Percentiles rank a stretch among this genome's conserved stretches.
phyloP scores from a whole-genome alignment of 495 filamentous ascomycete genomes.

The Patellaria atrata region DNA sequence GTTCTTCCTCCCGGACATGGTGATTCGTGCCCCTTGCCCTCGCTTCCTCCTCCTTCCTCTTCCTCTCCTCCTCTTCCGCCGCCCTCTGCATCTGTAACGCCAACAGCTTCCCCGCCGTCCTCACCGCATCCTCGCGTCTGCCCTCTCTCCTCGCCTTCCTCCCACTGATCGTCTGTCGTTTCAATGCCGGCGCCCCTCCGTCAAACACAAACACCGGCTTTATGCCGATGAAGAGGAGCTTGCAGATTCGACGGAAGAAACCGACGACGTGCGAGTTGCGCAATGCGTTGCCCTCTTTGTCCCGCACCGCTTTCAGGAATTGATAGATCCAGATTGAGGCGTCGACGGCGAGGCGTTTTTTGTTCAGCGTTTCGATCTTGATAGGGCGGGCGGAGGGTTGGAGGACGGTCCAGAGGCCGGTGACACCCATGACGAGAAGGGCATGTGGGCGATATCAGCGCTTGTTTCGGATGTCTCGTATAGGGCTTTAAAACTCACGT shows the following conservation, averaged over 20 bases:
- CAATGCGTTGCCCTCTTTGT: constrained; percentile 94
- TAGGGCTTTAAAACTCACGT: no score
- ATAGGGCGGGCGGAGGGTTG: constrained; percentile 82
- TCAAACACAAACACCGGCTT: constrained; percentile 97
- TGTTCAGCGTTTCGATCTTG: constrained; percentile 89
- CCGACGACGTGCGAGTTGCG: constrained; percentile 91
- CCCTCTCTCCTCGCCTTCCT: constrained; percentile 75
- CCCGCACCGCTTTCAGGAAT: constrained; percentile 94
- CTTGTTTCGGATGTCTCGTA: background rate
- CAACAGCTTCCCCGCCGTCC: constrained; percentile 78
- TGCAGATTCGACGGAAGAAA: constrained; percentile 96
- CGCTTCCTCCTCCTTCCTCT: constrained; percentile 40
- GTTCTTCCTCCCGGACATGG: constrained; percentile 56
- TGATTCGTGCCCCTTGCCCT: no score
- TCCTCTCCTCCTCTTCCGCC: constrained; percentile 69
- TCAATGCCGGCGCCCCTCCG: constrained; percentile 80
- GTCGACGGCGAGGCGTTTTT: constrained; percentile 89
- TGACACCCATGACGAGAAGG: constrained; percentile 91
- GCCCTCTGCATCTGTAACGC: constrained; percentile 82
- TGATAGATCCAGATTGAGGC: constrained; percentile 99
- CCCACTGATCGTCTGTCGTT: constrained; percentile 73
- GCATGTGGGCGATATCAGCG: background rate
- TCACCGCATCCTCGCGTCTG: constrained; percentile 76
- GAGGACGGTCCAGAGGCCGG: constrained; percentile 88
- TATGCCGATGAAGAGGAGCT: constrained; percentile 91